Conservation (phyloP, 805 yeast genomes). For the Pichia paraexigua region DNA sequence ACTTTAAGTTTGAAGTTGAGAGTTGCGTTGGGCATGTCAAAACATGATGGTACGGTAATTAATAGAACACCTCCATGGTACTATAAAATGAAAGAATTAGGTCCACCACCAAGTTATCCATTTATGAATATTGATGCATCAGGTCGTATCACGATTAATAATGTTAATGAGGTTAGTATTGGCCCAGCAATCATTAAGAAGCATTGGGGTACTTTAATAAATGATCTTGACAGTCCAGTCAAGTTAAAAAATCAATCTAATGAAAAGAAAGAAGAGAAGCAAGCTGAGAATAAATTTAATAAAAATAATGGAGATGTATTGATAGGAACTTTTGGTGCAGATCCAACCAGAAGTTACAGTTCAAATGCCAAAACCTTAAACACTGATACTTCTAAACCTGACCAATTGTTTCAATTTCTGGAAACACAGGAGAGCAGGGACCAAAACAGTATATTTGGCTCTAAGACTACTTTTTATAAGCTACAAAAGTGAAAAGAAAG, state of each 20-base stretch:
- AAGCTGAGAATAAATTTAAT: conserved; percentile 16
- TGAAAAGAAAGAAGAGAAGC: conserved; percentile 17
- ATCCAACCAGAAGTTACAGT: not conserved
- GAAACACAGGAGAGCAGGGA: conserved; percentile 20
- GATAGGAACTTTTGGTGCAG: conserved; percentile 21
- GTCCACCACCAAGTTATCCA: conserved; percentile 81
- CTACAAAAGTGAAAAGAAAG: conserved; percentile 1
- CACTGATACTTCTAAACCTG: not conserved
- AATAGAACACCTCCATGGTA: conserved; percentile 73
- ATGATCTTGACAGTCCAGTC: conserved; percentile 28
- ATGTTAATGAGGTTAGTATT: conserved; percentile 8
- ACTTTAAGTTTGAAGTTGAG: conserved; percentile 51
- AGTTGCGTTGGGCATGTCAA: conserved; percentile 59
- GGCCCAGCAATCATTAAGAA: conserved; percentile 34
- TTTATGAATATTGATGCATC: conserved; percentile 41
- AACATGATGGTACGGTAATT: conserved; percentile 11
- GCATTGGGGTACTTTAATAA: conserved; percentile 27
- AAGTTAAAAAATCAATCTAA: conserved; percentile 21
- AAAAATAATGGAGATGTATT: conserved; percentile 26
- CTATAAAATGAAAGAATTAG: conserved; percentile 53
- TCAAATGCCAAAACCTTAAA: too few relatives aligned
- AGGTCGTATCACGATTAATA: conserved; percentile 28
- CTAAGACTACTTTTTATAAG: conserved; percentile 22
- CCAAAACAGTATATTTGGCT: conserved; percentile 25
- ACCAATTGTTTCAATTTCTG: conserved; percentile 28